These are phyloP conservation scores for Taxillus chinensis DNA, from an alignment of 164 flowering plant genomes.

Conservation along the genomic window DNA sequence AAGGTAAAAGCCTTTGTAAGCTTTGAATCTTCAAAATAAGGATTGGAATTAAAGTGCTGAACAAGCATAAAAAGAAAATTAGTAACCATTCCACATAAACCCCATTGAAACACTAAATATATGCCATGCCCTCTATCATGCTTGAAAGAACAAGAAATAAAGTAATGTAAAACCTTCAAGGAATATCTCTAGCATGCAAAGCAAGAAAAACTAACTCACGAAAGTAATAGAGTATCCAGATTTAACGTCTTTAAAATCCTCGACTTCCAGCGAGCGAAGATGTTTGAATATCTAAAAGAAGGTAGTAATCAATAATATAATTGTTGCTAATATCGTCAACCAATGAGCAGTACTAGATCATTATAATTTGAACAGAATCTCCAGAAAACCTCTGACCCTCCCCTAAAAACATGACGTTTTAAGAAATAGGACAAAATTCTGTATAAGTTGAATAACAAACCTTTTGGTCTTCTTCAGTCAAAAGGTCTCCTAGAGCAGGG, in stretches of 20 bases:
- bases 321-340: neutral
- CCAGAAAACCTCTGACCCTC: neutral
- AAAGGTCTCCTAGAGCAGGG: conserved; percentile 66
- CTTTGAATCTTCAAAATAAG: conserved; percentile 57
- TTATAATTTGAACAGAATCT: neutral
- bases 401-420: neutral
- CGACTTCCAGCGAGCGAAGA: conserved; percentile 66
- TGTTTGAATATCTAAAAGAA: conserved; percentile 61
- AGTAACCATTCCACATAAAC: neutral
- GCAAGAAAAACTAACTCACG: conserved; percentile 37
- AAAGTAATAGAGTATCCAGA: conserved; percentile 78
- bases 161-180: neutral
- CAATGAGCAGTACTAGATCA: neutral
- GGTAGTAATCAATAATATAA: neutral
- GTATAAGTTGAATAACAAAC: conserved; percentile 19
- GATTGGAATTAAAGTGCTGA: conserved; percentile 58
- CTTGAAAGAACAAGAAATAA: neutral
- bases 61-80: neutral
- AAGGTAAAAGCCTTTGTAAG: conserved; percentile 48
- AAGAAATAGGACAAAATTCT: neutral
- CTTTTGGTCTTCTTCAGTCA: conserved; percentile 82
- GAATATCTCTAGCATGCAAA: neutral
- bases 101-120: neutral
- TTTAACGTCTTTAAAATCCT: conserved; percentile 72
- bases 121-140: neutral